phyloP scores from a whole-genome alignment of 2,329 filamentous ascomycete species.

The Pseudogymnoascus sp. region DNA sequence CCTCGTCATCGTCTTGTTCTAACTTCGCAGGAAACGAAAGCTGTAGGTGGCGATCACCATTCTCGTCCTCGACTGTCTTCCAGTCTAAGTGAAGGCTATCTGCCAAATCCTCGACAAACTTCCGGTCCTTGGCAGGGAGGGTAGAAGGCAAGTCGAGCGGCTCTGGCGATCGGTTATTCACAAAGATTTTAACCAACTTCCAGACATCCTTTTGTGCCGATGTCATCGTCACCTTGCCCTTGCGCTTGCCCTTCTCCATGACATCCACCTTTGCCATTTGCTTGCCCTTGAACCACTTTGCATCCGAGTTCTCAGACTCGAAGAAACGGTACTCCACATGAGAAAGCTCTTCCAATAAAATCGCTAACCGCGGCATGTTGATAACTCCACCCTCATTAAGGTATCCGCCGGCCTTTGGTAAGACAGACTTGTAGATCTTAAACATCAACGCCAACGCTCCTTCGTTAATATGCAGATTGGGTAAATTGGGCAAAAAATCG shows the following conservation, averaged over 20 bases:
- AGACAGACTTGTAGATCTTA: conserved; percentile 82
- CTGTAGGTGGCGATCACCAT: conserved; percentile 59
- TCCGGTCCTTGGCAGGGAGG: conserved; percentile 77
- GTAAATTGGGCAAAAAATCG: conserved; percentile 95
- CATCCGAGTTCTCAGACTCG: conserved; percentile 79
- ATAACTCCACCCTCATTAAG: conserved; percentile 94
- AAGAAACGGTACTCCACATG: conserved; percentile 91
- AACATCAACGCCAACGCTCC: conserved; percentile 97
- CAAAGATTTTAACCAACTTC: conserved; percentile 72
- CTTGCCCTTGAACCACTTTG: conserved; percentile 88
- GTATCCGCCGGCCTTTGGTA: conserved; percentile 84
- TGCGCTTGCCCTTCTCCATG: conserved; percentile 50
- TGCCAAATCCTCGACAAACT: conserved; percentile 85
- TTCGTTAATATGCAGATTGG: conserved; percentile 96
- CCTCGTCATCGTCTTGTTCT: conserved; percentile 49
- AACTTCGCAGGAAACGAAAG: conserved; percentile 47
- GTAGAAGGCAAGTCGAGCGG: conserved; percentile 66
- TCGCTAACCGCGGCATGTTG: conserved; percentile 70
- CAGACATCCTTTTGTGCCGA: conserved; percentile 76
- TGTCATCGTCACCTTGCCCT: conserved; percentile 69
- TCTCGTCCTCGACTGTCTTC: conserved; percentile 55
- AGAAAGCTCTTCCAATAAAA: conserved; percentile 74
- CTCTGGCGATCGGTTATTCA: conserved; percentile 57
- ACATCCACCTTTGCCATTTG: conserved; percentile 61
- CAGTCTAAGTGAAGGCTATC: conserved; percentile 58